These are phyloP conservation scores for Cardiospermum halicacabum DNA, from an alignment of 345 rosid species.

Conservation along the genomic window DNA sequence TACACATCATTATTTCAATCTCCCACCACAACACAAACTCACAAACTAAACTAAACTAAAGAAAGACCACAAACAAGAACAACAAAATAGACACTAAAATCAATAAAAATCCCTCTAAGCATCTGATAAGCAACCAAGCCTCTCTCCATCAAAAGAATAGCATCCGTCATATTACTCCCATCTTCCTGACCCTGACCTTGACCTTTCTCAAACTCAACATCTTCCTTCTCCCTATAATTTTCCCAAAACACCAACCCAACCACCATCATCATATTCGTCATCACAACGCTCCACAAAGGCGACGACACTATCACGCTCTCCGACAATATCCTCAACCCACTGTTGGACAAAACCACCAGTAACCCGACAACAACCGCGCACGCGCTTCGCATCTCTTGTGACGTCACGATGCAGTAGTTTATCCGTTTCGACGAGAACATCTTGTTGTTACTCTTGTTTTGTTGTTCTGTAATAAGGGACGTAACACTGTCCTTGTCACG, in stretches of 20 bases:
- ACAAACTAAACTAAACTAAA: slow-evolving; percentile 19
- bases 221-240: slow-evolving; percentile 25
- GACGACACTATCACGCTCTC: slow-evolving; percentile 38
- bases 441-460: slow-evolving; percentile 13
- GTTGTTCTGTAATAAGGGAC: no score
- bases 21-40: not conserved
- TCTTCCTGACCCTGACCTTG: slow-evolving; percentile 21
- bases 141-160: slow-evolving; percentile 66
- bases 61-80: slow-evolving; percentile 47
- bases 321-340: slow-evolving; percentile 25
- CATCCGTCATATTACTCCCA: slow-evolving; percentile 43
- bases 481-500: no score
- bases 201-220: slow-evolving; percentile 29
- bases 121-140: slow-evolving; percentile 59
- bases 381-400: slow-evolving; percentile 46
- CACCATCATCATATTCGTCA: slow-evolving; percentile 51
- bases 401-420: slow-evolving; percentile 46
- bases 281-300: slow-evolving; percentile 60
- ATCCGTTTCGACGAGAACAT: slow-evolving; percentile 51
- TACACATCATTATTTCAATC: no score
- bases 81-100: slow-evolving; percentile 66
- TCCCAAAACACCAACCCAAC: slow-evolving; percentile 33
- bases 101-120: slow-evolving; percentile 60
- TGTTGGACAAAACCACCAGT: slow-evolving; percentile 44
- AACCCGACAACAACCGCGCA: slow-evolving; percentile 55